Evolutionary conservation across 306 rosid species (phyloP).

Genomic region (Vigna hirtella): DNA sequence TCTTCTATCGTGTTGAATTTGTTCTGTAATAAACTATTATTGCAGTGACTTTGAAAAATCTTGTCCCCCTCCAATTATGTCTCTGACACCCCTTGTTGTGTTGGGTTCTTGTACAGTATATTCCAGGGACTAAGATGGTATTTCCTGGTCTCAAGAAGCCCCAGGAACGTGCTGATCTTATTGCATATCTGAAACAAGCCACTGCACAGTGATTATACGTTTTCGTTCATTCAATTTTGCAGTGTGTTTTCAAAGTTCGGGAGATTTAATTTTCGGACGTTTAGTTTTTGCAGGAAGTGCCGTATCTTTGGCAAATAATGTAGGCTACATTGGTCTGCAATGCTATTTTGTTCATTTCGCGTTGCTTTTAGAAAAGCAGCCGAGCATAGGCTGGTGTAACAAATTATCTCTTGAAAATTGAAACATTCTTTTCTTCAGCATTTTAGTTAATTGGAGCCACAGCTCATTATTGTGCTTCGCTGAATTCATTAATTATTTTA

Average conservation of each 20-base stretch:
- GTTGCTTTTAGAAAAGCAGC: conserved; percentile 49
- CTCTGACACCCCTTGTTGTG: conserved; percentile 18
- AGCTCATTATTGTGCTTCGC: background rate
- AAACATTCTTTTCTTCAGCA: conserved; percentile 35
- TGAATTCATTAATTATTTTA: background rate
- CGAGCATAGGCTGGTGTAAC: conserved; percentile 51
- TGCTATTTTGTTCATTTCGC: conserved; percentile 56
- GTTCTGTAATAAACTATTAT: background rate
- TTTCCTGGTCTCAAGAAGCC: conserved; percentile 98
- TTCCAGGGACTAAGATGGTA: conserved; percentile 99
- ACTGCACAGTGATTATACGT: conserved; percentile 58
- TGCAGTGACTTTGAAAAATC: background rate
- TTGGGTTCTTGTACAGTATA: conserved; percentile 63
- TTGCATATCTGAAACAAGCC: conserved; percentile 85
- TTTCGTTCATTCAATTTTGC: conserved; percentile 32
- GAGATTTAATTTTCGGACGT: conserved; percentile 36
- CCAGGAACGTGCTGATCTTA: conserved; percentile 92
- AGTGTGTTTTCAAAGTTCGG: conserved; percentile 53
- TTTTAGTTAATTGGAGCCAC: conserved; percentile 31
- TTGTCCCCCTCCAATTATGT: background rate
- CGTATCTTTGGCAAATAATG: conserved; percentile 63
- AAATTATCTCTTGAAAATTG: conserved; percentile 38
- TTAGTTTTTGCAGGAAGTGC: conserved; percentile 48
- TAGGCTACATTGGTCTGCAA: conserved; percentile 55
- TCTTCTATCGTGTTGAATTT: background rate